A percentile compares a stretch with the other conserved stretches of the same genome.
Conservation (phyloP, 2,329 filamentous ascomycete species). For the Colletotrichum destructivum region DNA sequence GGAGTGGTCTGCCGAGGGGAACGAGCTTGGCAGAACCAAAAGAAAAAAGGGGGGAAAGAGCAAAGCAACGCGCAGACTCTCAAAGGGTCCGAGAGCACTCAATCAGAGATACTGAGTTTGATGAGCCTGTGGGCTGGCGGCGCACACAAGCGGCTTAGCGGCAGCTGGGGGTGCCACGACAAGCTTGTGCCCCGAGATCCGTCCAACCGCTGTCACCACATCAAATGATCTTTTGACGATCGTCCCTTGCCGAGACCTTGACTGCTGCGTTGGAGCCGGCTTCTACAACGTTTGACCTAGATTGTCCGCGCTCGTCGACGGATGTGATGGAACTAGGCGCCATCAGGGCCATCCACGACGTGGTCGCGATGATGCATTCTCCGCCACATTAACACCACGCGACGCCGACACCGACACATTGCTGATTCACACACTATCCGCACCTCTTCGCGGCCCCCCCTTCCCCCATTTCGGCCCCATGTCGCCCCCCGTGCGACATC, state of each 20-base stretch:
- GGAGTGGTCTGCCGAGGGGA: neutral
- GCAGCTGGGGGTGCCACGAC: conserved; percentile 23
- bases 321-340: conserved; percentile 24
- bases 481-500: conserved; percentile 1
- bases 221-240: conserved; percentile 40
- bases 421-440: conserved; percentile 6
- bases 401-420: neutral
- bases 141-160: conserved; percentile 35
- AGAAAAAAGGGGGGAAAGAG: neutral
- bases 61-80: conserved; percentile 7
- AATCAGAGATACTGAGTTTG: conserved; percentile 34
- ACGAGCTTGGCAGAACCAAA: conserved; percentile 4
- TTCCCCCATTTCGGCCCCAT: neutral
- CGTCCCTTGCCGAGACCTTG: conserved; percentile 33
- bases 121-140: conserved; percentile 37
- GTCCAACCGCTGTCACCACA: conserved; percentile 37
- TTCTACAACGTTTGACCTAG: conserved; percentile 37
- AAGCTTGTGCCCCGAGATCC: conserved; percentile 32
- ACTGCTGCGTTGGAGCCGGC: conserved; percentile 30
- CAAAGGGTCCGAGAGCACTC: conserved; percentile 31
- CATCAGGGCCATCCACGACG: conserved; percentile 7
- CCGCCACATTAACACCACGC: conserved; percentile 8
- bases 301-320: conserved; percentile 20
- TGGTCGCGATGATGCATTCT: conserved; percentile 8
- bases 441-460: neutral